phyloP scores from a whole-genome alignment of 495 filamentous ascomycete genomes.

The Tuber melanosporum region DNA sequence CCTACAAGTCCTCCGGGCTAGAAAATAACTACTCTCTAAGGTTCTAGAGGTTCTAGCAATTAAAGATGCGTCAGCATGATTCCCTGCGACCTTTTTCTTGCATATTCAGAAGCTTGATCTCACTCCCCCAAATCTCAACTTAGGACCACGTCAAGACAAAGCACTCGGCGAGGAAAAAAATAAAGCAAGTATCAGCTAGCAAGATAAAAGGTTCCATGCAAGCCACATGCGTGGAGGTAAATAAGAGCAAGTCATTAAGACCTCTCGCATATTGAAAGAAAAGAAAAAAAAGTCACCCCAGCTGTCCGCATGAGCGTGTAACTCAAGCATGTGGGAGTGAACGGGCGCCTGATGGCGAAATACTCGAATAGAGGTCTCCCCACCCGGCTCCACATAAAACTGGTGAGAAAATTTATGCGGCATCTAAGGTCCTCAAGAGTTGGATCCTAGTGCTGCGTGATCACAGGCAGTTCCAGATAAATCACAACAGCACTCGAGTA shows the following conservation, averaged over 20 bases:
- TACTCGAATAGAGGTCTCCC: neutral
- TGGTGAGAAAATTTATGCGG: neutral
- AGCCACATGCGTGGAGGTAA: neutral
- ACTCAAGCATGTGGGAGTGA: neutral
- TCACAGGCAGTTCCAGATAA: neutral
- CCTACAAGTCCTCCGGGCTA: neutral
- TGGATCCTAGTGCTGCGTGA: neutral
- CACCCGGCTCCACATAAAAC: neutral
- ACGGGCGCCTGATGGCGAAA: too few relatives aligned
- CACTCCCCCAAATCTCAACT: neutral
- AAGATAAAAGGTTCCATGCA: neutral
- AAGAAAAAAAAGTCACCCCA: too few relatives aligned
- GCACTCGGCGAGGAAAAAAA: neutral
- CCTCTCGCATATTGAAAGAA: neutral
- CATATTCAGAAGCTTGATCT: neutral
- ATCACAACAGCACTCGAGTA: too few relatives aligned
- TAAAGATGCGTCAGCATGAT: neutral
- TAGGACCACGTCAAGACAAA: neutral
- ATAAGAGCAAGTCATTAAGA: neutral
- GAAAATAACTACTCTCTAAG: neutral
- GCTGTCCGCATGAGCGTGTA: too few relatives aligned
- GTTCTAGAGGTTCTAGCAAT: neutral
- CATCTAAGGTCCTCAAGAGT: neutral
- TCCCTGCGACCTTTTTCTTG: neutral
- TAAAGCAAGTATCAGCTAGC: neutral